Conservation (phyloP, 305 asterid species). For the Striga hermonthica region DNA sequence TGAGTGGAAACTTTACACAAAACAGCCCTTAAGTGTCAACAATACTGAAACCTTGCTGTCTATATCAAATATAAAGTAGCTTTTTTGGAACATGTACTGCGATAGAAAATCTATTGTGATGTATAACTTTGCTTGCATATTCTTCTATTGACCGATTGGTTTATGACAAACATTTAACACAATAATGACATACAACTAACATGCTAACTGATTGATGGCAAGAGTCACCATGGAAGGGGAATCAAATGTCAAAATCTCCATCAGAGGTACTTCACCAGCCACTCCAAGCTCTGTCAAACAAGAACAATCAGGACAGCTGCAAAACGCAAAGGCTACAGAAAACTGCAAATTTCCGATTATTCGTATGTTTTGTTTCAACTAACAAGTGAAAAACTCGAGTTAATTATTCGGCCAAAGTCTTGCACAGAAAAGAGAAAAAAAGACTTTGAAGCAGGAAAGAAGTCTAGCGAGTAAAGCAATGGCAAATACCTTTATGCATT, state of each 20-base stretch:
- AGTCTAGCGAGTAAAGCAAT: neutral
- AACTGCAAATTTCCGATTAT: slow-evolving; percentile 14
- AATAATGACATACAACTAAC: slow-evolving; percentile 32
- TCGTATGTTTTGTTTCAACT: neutral
- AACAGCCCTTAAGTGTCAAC: no score
- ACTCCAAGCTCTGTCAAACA: slow-evolving; percentile 76
- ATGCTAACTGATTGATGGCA: slow-evolving; percentile 33
- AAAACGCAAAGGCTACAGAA: neutral
- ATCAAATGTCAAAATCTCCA: slow-evolving; percentile 21
- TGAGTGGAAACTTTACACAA: no score
- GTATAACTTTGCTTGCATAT: slow-evolving; percentile 23
- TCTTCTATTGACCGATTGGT: slow-evolving; percentile 21
- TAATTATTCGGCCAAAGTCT: no score
- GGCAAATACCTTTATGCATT: slow-evolving; percentile 77
- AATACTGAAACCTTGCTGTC: no score
- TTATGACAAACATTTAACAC: slow-evolving; percentile 25
- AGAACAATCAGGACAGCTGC: slow-evolving; percentile 20
- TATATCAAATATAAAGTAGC: neutral
- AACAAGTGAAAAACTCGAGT: neutral
- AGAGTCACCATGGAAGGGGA: slow-evolving; percentile 16
- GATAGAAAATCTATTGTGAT: slow-evolving; percentile 26
- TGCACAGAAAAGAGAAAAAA: neutral
- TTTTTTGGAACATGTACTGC: slow-evolving; percentile 26
- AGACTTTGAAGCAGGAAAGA: neutral
- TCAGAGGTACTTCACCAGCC: slow-evolving; percentile 73